Evolutionary conservation across 805 yeast genomes (phyloP), one percentile per base, ranked within the genome.

Genomic region (Metschnikowia anglica): DNA sequence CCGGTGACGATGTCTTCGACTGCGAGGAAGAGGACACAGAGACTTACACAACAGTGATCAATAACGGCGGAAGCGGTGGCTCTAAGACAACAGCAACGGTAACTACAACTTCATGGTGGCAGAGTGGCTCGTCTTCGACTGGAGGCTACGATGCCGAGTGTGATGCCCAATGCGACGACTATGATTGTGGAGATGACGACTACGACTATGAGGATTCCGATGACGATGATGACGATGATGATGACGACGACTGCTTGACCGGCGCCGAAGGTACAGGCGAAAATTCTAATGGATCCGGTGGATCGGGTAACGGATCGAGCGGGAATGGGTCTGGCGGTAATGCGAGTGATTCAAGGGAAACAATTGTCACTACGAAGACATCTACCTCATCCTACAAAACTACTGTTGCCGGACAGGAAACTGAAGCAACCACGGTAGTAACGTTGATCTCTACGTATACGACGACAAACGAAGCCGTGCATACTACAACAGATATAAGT

Each of bases 151-250:
- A 51, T 28, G 4, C 43, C 16, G 43, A 44, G 24, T 51, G 54
- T 18, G 34, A 43, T 15, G 54, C 54, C 12, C 34, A 51, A 34
- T 51, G 54, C 26, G 54, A 51, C 19, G 41, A 36, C 21, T 45
- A 46, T 21, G 44, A 51, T 39, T 51, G 54, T 19, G 54, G 54
- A 5, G 54, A 48, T 32, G 49, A 43, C 9, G 54, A 51, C 37
- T 51, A 41, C 35, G 54, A 51, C 40, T 51, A 48, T 34, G 48
- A 41, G 34, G 53, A 48, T 39, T 40, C 46, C 18, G 54, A 48
- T 33, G 51, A 41, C 27, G 54, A 51, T 8, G 44, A 41, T 17
- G 51, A 45, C 12, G n/a, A n/a, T n/a, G n/a, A n/a, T n/a, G 49
- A 41, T 9, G 47, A 47, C 12, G 49, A 41, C 15, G 43, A 30